These are phyloP conservation scores for Globisporangium canariense DNA, from an alignment of 352 stramenopile species.

Conservation along the genomic window DNA sequence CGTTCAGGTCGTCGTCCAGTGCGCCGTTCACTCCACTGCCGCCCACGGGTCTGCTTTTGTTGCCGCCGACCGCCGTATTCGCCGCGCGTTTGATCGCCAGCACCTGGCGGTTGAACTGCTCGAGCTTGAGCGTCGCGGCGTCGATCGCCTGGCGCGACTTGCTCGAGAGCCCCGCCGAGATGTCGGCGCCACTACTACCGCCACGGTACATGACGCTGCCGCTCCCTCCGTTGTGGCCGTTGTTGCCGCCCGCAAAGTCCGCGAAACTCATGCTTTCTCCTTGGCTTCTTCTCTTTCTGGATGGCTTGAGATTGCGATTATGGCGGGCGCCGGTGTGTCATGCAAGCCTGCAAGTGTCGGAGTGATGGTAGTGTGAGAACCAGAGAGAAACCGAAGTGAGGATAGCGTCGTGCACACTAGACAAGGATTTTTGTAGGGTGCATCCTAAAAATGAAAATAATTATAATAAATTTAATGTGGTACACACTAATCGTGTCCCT, in stretches of 20 bases:
- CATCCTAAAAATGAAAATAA: no score
- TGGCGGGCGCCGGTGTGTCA: neutral
- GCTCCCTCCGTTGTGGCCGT: neutral
- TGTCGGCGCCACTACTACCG: constrained; percentile 1
- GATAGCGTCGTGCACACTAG: neutral
- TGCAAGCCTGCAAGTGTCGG: neutral
- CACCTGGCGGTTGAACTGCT: constrained; percentile 83
- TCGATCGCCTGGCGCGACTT: constrained; percentile 61
- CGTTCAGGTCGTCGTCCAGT: constrained; percentile 74
- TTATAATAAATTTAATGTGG: no score
- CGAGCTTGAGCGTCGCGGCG: constrained; percentile 67
- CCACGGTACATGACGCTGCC: constrained; percentile 5
- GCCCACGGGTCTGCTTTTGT: constrained; percentile 1
- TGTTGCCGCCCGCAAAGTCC: constrained; percentile 41
- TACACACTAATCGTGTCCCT: neutral
- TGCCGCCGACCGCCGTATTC: constrained; percentile 8
- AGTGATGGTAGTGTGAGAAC: neutral
- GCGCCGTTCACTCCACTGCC: constrained; percentile 10
- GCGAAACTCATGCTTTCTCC: constrained; percentile 51
- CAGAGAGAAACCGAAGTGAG: neutral
- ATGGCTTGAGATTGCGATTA: neutral
- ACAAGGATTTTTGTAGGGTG: no score
- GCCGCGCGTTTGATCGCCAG: constrained; percentile 71
- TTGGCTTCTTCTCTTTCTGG: neutral
- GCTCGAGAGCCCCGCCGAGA: constrained; percentile 19